Base-by-base conservation (phyloP, 2,329 filamentous ascomycete genomes). In the Trichoderma polysporum region DNA sequence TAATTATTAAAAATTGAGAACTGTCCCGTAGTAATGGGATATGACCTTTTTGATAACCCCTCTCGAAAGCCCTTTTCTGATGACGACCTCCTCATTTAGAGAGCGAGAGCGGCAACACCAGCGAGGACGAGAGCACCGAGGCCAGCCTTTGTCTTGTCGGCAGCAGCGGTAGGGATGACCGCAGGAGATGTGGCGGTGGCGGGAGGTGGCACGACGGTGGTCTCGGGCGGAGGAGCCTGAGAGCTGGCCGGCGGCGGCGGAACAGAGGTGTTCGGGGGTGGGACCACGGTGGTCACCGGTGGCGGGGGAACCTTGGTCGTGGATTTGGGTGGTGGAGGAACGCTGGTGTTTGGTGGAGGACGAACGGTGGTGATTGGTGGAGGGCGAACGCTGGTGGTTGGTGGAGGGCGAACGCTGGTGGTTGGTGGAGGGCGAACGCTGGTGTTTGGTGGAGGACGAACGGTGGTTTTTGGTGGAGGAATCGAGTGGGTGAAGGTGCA, bases 401-500 rank as follows among this genome's bases (percentile, higher is more conserved):
- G 50, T 56, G 68, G 66, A 53, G 66, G 60, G 39, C 39, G 56
- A 56, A 54, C 63, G 2, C 5, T 22, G 41, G 53, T n/a, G 50
- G 61, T 54, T 37, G 69, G 69, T 25, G 66, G 67, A 57, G 53
- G 37, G 19, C 47, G 61, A 6, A 61, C 58, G 15, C 63, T 57
- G 19, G 63, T 45, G 13, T 68, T 56, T n/a, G 19, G 68, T 70
- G 45, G 52, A 52, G 59, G 63, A 25, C 57, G 47, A 17, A 4
- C 59, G 61, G 41, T 57, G 47, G n/a, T 64, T 37, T 15, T 64
- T 41, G 41, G 59, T 37, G 66, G 68, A 19, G 62, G 33, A 47
- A 41, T 19, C 33, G 37, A 17, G 67, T 78, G 73, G 61, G 77
- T 79, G 60, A 83, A 69, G 39, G 80, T 81, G 73, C 81, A 83